Percentiles rank a stretch among this genome's conserved stretches.
phyloP scores from a whole-genome alignment of 2,329 filamentous ascomycete genomes.

The Lasiodiplodia citricola region DNA sequence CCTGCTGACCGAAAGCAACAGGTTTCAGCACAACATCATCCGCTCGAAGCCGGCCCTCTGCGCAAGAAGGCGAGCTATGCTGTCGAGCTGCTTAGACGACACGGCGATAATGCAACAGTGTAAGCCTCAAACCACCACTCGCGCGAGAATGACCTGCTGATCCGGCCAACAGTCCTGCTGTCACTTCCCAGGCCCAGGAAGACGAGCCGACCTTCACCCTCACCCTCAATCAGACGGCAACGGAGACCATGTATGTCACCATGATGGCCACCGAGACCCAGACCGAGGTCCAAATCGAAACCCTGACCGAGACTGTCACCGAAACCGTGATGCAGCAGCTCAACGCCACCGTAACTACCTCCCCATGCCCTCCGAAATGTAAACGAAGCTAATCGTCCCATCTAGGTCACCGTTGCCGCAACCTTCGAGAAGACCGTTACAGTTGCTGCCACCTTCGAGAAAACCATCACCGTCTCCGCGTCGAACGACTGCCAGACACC shows the following conservation, averaged over 20 bases:
- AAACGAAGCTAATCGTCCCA: background rate
- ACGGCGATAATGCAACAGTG: slow-evolving; percentile 18
- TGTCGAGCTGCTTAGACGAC: slow-evolving; percentile 8
- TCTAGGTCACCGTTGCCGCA: slow-evolving; percentile 12
- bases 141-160: background rate
- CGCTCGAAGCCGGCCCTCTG: background rate
- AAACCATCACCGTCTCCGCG: slow-evolving; percentile 5
- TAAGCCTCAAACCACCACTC: slow-evolving; percentile 4
- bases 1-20: background rate
- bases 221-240: slow-evolving; percentile 11
- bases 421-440: slow-evolving; percentile 23
- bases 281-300: slow-evolving; percentile 9
- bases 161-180: background rate
- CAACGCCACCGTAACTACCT: background rate
- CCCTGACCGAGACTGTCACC: slow-evolving; percentile 10
- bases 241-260: slow-evolving; percentile 18
- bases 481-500: background rate
- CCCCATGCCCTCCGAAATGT: background rate
- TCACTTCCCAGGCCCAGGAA: slow-evolving; percentile 19
- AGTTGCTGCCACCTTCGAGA: slow-evolving; percentile 6
- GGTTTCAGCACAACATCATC: slow-evolving; percentile 21
- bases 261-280: slow-evolving; percentile 14
- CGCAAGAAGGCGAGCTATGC: slow-evolving; percentile 15
- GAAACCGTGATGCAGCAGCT: slow-evolving; percentile 18
- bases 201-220: slow-evolving; percentile 17